Conservation (phyloP, 257 asterid species). For the Anisodus acutangulus region DNA sequence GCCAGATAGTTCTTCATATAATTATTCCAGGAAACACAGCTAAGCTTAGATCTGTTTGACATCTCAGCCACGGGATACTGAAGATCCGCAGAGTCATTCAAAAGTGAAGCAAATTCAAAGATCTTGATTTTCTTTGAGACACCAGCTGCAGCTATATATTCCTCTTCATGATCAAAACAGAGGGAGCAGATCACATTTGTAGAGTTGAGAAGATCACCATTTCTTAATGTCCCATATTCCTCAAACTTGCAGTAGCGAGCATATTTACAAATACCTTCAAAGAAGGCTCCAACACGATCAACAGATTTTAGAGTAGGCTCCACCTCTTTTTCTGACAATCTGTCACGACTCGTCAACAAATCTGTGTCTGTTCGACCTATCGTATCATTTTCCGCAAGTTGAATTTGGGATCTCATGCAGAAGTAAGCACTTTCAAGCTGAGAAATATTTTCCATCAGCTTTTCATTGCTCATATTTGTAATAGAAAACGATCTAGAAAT, state of each 20-base stretch:
- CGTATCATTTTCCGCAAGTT: conserved; percentile 26
- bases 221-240: conserved; percentile 50
- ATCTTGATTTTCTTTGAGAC: conserved; percentile 60
- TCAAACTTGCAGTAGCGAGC: conserved; percentile 54
- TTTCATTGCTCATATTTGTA: conserved; percentile 26
- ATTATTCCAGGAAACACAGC: conserved; percentile 62
- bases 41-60: conserved; percentile 50
- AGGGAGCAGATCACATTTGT: conserved; percentile 53
- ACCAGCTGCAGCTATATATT: conserved; percentile 59
- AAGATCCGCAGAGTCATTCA: conserved; percentile 49
- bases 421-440: conserved; percentile 59
- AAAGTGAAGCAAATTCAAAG: conserved; percentile 49
- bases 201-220: conserved; percentile 44
- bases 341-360: conserved; percentile 38
- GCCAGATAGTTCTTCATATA: conserved; percentile 56
- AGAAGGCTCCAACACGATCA: conserved; percentile 46
- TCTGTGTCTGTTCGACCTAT: conserved; percentile 44
- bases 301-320: conserved; percentile 13
- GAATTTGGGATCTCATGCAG: conserved; percentile 44
- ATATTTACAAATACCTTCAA: conserved; percentile 57
- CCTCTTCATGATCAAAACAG: conserved; percentile 57
- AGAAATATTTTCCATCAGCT: conserved; percentile 40
- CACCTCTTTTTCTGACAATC: neutral
- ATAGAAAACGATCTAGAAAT: conserved; percentile 21
- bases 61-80: conserved; percentile 63